phyloP scores from a whole-genome alignment of 768 basidiomycete species.

The Chalciporus pseudorubinellus region DNA sequence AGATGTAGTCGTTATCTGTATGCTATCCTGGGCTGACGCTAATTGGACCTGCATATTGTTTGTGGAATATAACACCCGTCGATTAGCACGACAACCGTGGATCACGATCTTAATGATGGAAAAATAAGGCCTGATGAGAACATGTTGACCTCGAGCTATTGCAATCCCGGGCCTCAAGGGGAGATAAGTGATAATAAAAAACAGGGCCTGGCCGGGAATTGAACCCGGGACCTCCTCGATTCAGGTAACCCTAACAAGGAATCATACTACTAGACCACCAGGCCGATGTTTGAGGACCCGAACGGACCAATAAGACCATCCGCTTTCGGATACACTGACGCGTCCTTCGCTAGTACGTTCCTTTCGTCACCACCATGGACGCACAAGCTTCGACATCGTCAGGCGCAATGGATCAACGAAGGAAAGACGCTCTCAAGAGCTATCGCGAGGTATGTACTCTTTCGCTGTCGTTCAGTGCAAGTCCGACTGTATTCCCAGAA shows the following conservation, averaged over 20 bases:
- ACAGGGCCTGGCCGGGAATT: constrained; percentile 54
- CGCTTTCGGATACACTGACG: constrained; percentile 17
- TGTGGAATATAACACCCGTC: too few relatives aligned
- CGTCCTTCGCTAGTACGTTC: constrained; percentile 23
- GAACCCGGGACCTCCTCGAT: constrained; percentile 62
- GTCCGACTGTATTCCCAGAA: constrained; percentile 55
- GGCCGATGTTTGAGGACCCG: constrained; percentile 21
- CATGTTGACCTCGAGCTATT: too few relatives aligned
- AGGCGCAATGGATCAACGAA: constrained; percentile 63
- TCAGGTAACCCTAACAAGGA: constrained; percentile 46
- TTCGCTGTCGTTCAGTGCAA: background rate
- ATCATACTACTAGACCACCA: constrained; percentile 57
- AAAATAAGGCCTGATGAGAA: too few relatives aligned
- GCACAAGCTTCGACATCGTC: constrained; percentile 49
- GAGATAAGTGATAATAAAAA: too few relatives aligned
- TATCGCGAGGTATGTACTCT: constrained; percentile 65
- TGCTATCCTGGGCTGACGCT: constrained; percentile 9
- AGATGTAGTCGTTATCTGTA: constrained; percentile 6
- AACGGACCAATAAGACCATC: background rate
- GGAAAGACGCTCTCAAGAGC: constrained; percentile 68
- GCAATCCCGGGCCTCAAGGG: too few relatives aligned
- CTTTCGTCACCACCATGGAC: constrained; percentile 24
- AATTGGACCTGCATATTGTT: constrained; percentile 7
- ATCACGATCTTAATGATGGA: too few relatives aligned
- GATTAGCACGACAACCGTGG: too few relatives aligned